Conservation (phyloP, 352 stramenopile genomes). For the Pythium biforme region DNA sequence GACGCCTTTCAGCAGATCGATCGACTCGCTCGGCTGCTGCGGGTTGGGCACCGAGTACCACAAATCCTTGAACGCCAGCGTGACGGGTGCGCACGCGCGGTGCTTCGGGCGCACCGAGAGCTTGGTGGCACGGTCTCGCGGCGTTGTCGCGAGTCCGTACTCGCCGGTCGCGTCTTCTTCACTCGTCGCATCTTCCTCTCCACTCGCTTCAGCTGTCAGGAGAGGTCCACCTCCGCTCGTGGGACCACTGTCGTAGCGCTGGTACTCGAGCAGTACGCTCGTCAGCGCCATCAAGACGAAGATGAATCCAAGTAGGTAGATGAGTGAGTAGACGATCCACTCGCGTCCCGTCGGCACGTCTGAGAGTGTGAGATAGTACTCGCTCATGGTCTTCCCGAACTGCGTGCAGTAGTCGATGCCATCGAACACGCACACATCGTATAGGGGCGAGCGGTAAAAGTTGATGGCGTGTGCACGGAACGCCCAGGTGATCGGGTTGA, state of each 20-base stretch:
- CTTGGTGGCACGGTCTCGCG: too few relatives aligned
- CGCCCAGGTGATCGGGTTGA: slow-evolving; percentile 38
- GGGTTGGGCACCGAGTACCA: slow-evolving; percentile 20
- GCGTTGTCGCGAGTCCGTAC: background rate
- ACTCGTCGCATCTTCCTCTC: background rate
- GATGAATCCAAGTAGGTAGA: background rate
- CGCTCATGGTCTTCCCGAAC: slow-evolving; percentile 21
- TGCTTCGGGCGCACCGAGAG: background rate
- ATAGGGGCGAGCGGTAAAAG: slow-evolving; percentile 20
- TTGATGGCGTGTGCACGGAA: slow-evolving; percentile 26
- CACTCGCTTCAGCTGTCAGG: background rate
- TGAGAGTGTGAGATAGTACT: slow-evolving; percentile 27
- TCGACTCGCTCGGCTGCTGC: background rate
- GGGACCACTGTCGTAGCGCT: background rate
- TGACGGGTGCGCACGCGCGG: slow-evolving; percentile 26
- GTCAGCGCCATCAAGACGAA: background rate
- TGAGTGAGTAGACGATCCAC: background rate
- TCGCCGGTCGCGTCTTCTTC: background rate
- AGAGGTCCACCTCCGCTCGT: background rate
- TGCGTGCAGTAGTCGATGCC: slow-evolving; percentile 24
- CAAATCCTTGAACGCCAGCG: slow-evolving; percentile 25
- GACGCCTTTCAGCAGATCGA: slow-evolving; percentile 30
- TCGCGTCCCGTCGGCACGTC: slow-evolving; percentile 18
- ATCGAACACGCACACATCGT: slow-evolving; percentile 23
- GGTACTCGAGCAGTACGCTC: background rate